Evolutionary conservation across 164 flowering plant species (phyloP), one percentile per base, ranked within the genome.

Genomic region (Dillenia suffruticosa): DNA sequence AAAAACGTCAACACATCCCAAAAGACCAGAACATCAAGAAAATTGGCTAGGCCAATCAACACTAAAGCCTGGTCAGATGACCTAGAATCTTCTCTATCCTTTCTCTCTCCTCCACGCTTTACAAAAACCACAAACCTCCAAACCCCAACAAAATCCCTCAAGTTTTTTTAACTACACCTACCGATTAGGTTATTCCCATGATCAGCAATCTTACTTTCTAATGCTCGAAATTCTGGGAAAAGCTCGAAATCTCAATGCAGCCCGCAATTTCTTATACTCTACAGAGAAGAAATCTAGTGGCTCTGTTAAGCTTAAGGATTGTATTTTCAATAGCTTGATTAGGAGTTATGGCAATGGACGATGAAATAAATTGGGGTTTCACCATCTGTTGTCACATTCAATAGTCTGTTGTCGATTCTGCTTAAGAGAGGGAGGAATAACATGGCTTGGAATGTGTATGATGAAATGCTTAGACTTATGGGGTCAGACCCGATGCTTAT

Each of bases 391-490:
- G 70, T 75, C 44, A 75, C 89, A 0, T 82, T 82, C 51, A 82
- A 84, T 55, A 69, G 69, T 46, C 68, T 84, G 26, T 73, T 84
- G 46, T n/a, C 51, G 9, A 63, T 82, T 56, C 57, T 84, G 82
- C 72, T 84, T 9, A 74, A 76, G 43, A 59, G 84, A 49, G 85
- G 85, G 32, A 56, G 87, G 45, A 74, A 75, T 17, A 74, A 64
- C 26, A 75, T 73, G 74, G 87, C 76, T 0, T 58, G 48, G 60
- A 56, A 69, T 14, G 17, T 84, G 84, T 84, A 64, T 60, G 82
- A 80, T 62, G 89, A 84, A 75, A 84, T 82, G 89, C 84, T 77
- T 49, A 19, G 26, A 79, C 81, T 0, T 82, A 69, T 60, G 86
- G 87, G 0, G 85, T 73, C 14, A 74, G 72, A 2, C 89, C 87